A percentile compares a stretch with the other conserved stretches of the same genome.
Conservation (phyloP, 768 basidiomycete genomes). For the Melanogaster broomeanus region DNA sequence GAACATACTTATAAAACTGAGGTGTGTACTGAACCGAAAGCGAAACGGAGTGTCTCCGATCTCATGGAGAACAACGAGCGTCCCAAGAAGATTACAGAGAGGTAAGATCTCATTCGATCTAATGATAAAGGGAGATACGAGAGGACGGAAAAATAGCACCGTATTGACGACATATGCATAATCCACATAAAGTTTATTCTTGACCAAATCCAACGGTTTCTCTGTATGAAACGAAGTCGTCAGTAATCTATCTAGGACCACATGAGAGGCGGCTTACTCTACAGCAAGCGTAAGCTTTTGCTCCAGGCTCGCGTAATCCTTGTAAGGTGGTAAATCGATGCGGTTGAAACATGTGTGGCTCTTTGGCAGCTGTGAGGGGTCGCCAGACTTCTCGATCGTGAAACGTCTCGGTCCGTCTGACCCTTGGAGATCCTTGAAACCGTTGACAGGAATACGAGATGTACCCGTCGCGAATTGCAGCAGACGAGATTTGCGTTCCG, state of each 20-base stretch:
- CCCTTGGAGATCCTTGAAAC: conserved; percentile 98
- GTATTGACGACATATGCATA: not conserved
- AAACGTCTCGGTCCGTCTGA: conserved; percentile 96
- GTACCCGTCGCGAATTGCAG: conserved; percentile 98
- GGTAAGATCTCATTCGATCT: conserved; percentile 24
- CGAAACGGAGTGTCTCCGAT: not conserved
- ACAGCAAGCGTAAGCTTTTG: conserved; percentile 94
- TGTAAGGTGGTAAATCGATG: conserved; percentile 97
- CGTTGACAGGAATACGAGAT: conserved; percentile 96
- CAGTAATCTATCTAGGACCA: conserved; percentile 10
- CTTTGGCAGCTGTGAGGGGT: conserved; percentile 95
- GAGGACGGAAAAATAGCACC: conserved; percentile 15
- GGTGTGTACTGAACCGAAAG: not conserved
- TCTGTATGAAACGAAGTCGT: conserved; percentile 39
- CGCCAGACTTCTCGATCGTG: conserved; percentile 98
- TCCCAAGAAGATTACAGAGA: conserved; percentile 32
- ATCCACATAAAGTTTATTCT: conserved; percentile 52
- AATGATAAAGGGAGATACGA: conserved; percentile 6
- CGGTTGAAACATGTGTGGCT: conserved; percentile 96
- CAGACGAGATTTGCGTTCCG: conserved; percentile 95
- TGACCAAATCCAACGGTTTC: conserved; percentile 96
- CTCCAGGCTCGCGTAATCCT: conserved; percentile 91
- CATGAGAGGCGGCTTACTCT: conserved; percentile 59
- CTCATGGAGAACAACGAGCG: conserved; percentile 13
- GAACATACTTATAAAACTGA: not conserved